A percentile compares a stretch with the other conserved stretches of the same genome.
These are phyloP conservation scores for Magnusiomyces clavatus DNA, from an alignment of 1,139 yeast species.

Conservation along the genomic window DNA sequence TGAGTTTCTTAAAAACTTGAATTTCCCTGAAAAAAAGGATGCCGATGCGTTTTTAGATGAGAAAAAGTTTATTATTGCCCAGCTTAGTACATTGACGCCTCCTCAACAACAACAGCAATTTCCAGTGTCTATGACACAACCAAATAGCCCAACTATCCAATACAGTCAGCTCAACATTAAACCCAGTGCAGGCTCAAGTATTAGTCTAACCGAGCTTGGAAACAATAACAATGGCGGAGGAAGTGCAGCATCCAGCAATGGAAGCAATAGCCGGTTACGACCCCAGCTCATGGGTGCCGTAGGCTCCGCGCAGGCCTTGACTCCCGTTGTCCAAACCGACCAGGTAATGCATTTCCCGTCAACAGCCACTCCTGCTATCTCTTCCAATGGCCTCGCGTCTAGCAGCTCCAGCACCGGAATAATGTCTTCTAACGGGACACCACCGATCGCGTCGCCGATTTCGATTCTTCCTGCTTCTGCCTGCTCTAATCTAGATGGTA, in stretches of 20 bases:
- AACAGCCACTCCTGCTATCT: not conserved
- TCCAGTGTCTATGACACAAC: not conserved
- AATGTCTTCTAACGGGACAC: not conserved
- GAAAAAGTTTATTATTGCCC: constrained; percentile 67
- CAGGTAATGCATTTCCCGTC: constrained; percentile 6
- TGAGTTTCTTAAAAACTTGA: constrained; percentile 56
- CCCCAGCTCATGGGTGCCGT: constrained; percentile 7
- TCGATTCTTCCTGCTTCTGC: no score
- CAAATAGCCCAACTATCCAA: not conserved
- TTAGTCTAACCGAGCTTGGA: not conserved
- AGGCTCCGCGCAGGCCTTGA: constrained; percentile 3
- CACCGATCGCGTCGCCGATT: no score
- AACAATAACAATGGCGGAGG: not conserved
- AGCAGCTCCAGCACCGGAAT: no score
- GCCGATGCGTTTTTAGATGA: constrained; percentile 72
- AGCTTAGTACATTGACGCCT: constrained; percentile 50
- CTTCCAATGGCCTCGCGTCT: not conserved
- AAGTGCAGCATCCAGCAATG: not conserved
- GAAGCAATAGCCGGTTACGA: not conserved
- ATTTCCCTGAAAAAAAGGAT: constrained; percentile 46
- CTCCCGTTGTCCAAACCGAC: constrained; percentile 4
- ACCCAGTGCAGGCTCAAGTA: no score
- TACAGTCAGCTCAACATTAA: not conserved
- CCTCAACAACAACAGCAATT: not conserved
- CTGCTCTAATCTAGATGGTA: no score